phyloP scores from a whole-genome alignment of 257 asterid genomes.

The Solanum pimpinellifolium region DNA sequence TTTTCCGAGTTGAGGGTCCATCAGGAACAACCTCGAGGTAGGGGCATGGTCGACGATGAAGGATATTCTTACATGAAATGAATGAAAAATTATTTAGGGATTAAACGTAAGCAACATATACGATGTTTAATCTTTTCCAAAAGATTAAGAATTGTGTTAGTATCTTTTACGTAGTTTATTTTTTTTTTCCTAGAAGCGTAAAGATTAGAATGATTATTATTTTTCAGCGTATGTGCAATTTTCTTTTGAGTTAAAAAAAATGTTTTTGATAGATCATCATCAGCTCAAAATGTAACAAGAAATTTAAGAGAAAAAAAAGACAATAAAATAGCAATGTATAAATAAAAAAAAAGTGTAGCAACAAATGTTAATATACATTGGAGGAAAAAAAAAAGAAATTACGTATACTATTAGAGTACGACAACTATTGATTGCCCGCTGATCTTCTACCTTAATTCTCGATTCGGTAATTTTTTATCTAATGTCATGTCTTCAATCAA shows the following conservation, averaged over 20 bases:
- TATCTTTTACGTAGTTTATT: not conserved
- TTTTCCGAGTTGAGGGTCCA: no score
- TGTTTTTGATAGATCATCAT: not conserved
- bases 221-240: not conserved
- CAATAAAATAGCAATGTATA: not conserved
- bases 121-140: no score
- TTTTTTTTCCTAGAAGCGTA: no score
- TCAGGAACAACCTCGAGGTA: no score
- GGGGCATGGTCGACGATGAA: no score
- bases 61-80: no score
- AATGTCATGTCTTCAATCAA: not conserved
- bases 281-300: not conserved
- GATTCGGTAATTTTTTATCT: not conserved
- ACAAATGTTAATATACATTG: not conserved
- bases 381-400: not conserved
- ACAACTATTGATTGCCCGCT: accelerated
- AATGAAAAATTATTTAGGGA: no score
- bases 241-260: not conserved
- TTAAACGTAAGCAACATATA: no score
- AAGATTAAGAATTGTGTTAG: no score
- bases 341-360: not conserved
- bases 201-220: no score
- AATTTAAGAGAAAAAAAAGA: not conserved
- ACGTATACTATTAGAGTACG: not conserved
- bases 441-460: not conserved